Conservation (phyloP, 2,329 filamentous ascomycete species). For the Dendryphion nanum region DNA sequence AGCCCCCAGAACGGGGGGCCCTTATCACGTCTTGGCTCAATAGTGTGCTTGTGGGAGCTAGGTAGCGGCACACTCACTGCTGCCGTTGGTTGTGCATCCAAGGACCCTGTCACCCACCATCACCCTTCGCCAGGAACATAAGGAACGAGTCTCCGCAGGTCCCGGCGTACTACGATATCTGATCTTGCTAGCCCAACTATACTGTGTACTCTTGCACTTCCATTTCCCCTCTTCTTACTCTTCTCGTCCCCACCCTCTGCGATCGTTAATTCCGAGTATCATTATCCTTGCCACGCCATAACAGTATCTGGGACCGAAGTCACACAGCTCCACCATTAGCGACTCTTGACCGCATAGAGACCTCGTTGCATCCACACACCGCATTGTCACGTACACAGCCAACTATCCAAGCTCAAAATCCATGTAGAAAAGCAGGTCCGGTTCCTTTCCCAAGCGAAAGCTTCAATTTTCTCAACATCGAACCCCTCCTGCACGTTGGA, state of each 20-base stretch:
- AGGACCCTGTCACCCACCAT: constrained; percentile 32
- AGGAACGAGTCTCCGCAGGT: constrained; percentile 21
- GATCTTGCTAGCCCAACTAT: constrained; percentile 16
- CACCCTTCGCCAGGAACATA: constrained; percentile 31
- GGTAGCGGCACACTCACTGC: constrained; percentile 35
- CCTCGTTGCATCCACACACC: constrained; percentile 28
- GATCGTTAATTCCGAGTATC: neutral
- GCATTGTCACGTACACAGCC: constrained; percentile 27
- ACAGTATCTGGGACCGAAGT: constrained; percentile 4
- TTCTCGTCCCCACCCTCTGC: constrained; percentile 2
- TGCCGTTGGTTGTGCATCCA: constrained; percentile 31
- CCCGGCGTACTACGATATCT: constrained; percentile 7
- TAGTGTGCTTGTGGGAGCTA: constrained; percentile 25
- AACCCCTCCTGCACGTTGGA: constrained; percentile 17
- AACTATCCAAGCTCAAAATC: constrained; percentile 19
- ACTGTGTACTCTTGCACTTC: constrained; percentile 6
- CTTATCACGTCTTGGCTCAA: constrained; percentile 41
- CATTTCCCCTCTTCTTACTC: constrained; percentile 7
- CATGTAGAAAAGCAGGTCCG: constrained; percentile 30
- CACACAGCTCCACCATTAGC: constrained; percentile 21
- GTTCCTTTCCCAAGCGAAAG: constrained; percentile 21
- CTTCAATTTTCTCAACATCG: constrained; percentile 12
- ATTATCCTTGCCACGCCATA: neutral
- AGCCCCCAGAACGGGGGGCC: constrained; percentile 22
- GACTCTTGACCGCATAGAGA: constrained; percentile 19